Evolutionary conservation across 2,329 filamentous ascomycete species (phyloP).

Genomic region (Colletotrichum cereale): DNA sequence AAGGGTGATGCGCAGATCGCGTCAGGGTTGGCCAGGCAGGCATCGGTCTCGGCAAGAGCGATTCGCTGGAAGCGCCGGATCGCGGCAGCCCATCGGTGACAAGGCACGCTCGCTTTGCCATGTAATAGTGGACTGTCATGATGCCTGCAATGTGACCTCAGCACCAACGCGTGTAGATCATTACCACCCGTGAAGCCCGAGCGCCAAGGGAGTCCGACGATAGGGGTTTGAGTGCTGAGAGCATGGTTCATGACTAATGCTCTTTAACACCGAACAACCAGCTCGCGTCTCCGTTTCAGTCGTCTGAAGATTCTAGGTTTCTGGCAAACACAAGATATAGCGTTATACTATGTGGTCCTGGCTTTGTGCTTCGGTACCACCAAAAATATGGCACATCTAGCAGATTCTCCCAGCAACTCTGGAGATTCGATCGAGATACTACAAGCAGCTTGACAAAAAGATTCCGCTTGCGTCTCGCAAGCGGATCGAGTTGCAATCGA

Average conservation of each 20-base stretch:
- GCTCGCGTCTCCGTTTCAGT: background rate
- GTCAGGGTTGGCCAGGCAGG: constrained; percentile 14
- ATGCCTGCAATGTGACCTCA: constrained; percentile 28
- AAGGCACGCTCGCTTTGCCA: constrained; percentile 17
- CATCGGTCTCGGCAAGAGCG: constrained; percentile 23
- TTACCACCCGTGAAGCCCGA: constrained; percentile 3
- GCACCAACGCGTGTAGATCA: too few relatives aligned
- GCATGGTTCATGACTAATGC: constrained; percentile 38
- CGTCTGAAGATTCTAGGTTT: constrained; percentile 5
- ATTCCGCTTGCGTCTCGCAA: background rate
- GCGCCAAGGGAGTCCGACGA: constrained; percentile 14
- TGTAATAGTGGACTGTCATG: constrained; percentile 15
- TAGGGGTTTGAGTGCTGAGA: constrained; percentile 13
- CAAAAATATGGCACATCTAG: background rate
- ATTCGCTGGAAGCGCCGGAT: constrained; percentile 4
- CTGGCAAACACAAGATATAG: background rate
- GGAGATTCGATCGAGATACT: background rate
- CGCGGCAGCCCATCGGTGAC: constrained; percentile 1
- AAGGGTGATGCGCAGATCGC: background rate
- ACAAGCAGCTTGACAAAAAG: background rate
- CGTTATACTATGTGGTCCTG: background rate
- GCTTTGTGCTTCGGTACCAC: background rate
- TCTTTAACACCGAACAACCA: constrained; percentile 6
- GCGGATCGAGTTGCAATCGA: background rate
- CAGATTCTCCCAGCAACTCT: background rate